Percentiles rank a stretch among this genome's conserved stretches.
These are phyloP conservation scores for Royoungia palumana DNA, from an alignment of 768 basidiomycete genomes.

Conservation along the genomic window DNA sequence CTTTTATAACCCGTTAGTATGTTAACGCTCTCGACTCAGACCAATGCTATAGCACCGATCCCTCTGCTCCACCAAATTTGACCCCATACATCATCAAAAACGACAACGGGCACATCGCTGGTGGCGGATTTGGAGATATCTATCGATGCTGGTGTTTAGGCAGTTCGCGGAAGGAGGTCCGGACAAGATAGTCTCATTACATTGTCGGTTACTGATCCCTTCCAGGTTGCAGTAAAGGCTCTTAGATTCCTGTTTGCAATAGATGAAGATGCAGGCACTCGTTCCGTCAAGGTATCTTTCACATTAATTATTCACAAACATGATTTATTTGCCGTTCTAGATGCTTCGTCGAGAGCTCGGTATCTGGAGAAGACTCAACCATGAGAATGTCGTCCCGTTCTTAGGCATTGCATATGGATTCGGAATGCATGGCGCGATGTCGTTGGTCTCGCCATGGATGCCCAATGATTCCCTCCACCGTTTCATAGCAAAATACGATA, in stretches of 20 bases:
- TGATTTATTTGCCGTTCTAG: not conserved
- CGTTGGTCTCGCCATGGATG: conserved; percentile 33
- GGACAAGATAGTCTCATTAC: too few species aligned
- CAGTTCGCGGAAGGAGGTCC: conserved; percentile 8
- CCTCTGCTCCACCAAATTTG: conserved; percentile 5
- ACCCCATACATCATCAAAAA: conserved; percentile 2
- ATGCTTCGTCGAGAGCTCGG: conserved; percentile 27
- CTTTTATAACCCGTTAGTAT: not conserved
- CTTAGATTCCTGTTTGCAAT: conserved; percentile 9
- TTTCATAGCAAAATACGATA: conserved; percentile 10
- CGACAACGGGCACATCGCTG: not conserved
- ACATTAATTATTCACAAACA: too few species aligned
- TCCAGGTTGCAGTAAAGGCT: conserved; percentile 25
- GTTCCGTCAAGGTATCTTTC: not conserved
- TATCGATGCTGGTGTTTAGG: conserved; percentile 5
- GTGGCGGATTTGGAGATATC: conserved; percentile 16
- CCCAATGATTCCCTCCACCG: conserved; percentile 22
- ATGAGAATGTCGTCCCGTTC: conserved; percentile 28
- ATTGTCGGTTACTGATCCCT: not conserved
- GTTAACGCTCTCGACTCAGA: not conserved
- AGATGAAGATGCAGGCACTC: not conserved
- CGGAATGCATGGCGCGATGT: conserved; percentile 17
- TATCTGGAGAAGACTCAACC: conserved; percentile 27
- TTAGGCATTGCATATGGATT: conserved; percentile 25
- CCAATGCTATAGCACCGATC: not conserved